phyloP scores from a whole-genome alignment of 306 rosid genomes.

The Calophaca sinica region DNA sequence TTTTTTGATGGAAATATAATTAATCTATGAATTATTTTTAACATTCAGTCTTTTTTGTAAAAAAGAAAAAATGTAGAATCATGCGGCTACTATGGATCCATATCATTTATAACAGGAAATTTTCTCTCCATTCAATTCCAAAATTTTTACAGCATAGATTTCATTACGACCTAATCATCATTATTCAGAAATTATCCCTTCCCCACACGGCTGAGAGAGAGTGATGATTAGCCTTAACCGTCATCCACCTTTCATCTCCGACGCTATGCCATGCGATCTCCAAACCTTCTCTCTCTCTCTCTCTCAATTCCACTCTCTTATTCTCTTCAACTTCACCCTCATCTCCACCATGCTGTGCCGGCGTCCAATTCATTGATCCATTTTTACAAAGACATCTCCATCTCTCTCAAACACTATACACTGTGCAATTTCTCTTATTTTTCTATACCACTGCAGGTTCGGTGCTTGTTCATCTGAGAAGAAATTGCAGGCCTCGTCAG shows the following conservation, averaged over 20 bases:
- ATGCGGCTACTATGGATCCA: background rate
- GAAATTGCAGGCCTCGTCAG: constrained; percentile 84
- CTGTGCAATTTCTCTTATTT: background rate
- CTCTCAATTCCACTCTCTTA: background rate
- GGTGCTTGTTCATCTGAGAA: constrained; percentile 95
- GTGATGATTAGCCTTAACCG: constrained; percentile 35
- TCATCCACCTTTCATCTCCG: constrained; percentile 56
- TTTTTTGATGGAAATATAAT: too few species aligned
- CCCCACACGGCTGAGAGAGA: constrained; percentile 50
- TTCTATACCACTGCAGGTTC: constrained; percentile 63
- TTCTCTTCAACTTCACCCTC: background rate
- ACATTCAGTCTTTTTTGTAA: too few species aligned
- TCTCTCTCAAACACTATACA: background rate
- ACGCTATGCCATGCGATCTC: constrained; percentile 47
- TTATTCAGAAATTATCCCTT: constrained; percentile 39
- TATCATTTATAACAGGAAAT: background rate
- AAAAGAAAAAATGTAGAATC: too few species aligned
- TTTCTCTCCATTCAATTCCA: constrained; percentile 25
- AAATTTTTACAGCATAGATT: constrained; percentile 50
- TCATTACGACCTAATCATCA: constrained; percentile 56
- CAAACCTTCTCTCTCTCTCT: background rate
- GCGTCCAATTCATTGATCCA: constrained; percentile 2
- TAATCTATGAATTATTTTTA: too few species aligned
- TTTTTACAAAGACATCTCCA: background rate
- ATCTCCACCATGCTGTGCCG: background rate